Percentiles rank a stretch among this genome's conserved stretches.
Conservation (phyloP, 257 asterid species). For the Anisodus tanguticus region DNA sequence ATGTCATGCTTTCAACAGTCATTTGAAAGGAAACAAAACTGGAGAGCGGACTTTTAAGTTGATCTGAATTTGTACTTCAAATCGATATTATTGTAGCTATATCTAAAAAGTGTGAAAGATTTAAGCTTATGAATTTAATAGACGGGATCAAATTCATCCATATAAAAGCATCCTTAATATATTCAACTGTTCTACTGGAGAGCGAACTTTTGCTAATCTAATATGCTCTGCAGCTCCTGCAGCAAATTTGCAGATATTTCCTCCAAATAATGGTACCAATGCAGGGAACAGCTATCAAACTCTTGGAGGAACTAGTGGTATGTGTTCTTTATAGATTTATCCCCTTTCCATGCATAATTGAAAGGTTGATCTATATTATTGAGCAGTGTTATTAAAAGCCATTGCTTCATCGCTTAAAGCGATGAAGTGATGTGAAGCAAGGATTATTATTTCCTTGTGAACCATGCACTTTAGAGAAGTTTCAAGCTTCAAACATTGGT, state of each 20-base stretch:
- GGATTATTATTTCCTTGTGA: too few species aligned
- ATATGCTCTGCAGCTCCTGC: conserved; percentile 60
- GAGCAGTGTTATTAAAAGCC: too few species aligned
- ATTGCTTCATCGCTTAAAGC: too few species aligned
- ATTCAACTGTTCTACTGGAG: not conserved
- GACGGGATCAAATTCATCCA: not conserved
- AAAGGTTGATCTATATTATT: not conserved
- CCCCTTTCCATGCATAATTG: not conserved
- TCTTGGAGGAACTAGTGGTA: conserved; percentile 59
- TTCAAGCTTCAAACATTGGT: too few species aligned
- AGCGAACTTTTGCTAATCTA: conserved; percentile 9
- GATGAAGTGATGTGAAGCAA: too few species aligned
- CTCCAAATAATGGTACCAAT: conserved; percentile 64
- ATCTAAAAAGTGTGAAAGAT: not conserved
- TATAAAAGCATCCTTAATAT: conserved; percentile 19
- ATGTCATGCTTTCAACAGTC: not conserved
- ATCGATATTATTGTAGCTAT: not conserved
- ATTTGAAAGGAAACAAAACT: not conserved
- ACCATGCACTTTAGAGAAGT: too few species aligned
- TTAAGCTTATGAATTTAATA: not conserved
- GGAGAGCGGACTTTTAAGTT: not conserved
- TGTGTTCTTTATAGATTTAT: not conserved
- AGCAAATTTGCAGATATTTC: conserved; percentile 86
- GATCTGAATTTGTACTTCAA: not conserved
- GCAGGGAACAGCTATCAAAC: conserved; percentile 71